These are phyloP conservation scores for Cystobasidium tubakii DNA, from an alignment of 768 basidiomycete genomes.

Conservation along the genomic window DNA sequence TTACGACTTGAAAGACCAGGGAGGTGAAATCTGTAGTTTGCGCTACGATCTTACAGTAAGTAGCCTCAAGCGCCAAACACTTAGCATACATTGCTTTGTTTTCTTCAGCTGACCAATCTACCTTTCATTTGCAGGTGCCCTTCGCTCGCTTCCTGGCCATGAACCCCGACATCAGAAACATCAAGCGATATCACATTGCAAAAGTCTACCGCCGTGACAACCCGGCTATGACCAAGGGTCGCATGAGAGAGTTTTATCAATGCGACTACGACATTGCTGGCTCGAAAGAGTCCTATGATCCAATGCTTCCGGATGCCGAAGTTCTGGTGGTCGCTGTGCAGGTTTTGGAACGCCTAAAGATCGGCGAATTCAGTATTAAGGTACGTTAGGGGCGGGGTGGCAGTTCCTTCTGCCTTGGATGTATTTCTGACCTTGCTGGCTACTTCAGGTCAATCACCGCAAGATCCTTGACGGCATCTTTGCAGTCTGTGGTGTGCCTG, in stretches of 20 bases:
- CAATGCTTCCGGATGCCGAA: constrained; percentile 97
- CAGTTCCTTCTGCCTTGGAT: no score
- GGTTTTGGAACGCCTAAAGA: constrained; percentile 71
- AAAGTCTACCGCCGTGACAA: constrained; percentile 96
- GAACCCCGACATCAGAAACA: constrained; percentile 59
- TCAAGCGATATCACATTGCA: constrained; percentile 95
- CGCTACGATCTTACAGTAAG: constrained; percentile 87
- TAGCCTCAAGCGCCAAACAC: neutral
- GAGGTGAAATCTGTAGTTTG: constrained; percentile 88
- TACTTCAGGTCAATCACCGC: constrained; percentile 75
- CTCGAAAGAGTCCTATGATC: constrained; percentile 60
- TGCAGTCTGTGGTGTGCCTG: constrained; percentile 86
- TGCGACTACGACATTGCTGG: constrained; percentile 96
- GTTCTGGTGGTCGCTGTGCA: constrained; percentile 74
- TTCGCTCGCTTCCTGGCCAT: constrained; percentile 93
- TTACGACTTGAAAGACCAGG: constrained; percentile 94
- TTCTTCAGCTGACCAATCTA: neutral
- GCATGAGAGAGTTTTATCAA: constrained; percentile 98
- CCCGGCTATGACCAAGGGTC: constrained; percentile 93
- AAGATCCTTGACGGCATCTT: constrained; percentile 97
- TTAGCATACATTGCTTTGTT: neutral
- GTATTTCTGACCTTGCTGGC: neutral
- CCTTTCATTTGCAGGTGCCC: constrained; percentile 56
- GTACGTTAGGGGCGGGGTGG: constrained; percentile 53
- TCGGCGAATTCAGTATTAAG: constrained; percentile 93